Conservation (phyloP, 352 stramenopile genomes). For the Thalassiosira exigua region DNA sequence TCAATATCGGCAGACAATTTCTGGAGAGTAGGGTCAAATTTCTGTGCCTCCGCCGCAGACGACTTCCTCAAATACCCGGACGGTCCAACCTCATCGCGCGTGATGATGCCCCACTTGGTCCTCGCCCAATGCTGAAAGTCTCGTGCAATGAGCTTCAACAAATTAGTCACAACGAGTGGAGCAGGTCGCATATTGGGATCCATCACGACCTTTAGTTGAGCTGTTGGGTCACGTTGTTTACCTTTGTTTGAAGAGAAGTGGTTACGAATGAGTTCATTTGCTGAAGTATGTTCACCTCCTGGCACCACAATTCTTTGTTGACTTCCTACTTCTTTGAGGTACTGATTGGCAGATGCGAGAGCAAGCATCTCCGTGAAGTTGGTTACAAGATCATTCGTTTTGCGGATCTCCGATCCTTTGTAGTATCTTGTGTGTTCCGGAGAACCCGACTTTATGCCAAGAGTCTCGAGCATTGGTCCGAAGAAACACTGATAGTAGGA, state of each 20-base stretch:
- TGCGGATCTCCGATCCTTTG: constrained; percentile 29
- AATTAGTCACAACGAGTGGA: neutral
- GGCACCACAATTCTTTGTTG: neutral
- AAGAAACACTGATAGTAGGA: constrained; percentile 39
- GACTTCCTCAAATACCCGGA: constrained; percentile 5
- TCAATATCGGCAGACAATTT: constrained; percentile 6
- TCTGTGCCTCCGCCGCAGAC: neutral
- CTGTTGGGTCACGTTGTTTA: too few relatives aligned
- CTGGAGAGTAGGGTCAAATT: neutral
- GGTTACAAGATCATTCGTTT: constrained; percentile 21
- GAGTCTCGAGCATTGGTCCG: constrained; percentile 27
- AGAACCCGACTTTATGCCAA: constrained; percentile 27
- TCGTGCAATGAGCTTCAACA: neutral
- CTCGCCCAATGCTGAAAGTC: constrained; percentile 18
- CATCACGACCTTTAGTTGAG: neutral
- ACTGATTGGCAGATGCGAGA: constrained; percentile 12
- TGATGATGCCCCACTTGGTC: constrained; percentile 14
- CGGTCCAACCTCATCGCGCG: constrained; percentile 11
- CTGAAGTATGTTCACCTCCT: too few relatives aligned
- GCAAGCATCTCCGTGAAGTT: constrained; percentile 27
- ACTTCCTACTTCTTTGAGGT: constrained; percentile 29
- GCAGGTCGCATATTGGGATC: constrained; percentile 10
- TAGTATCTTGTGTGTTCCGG: constrained; percentile 25
- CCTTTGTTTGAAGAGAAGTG: neutral
- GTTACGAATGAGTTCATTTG: neutral